Base-by-base conservation (phyloP, 1,284 basidiomycete species). In the Erythrobasidium hasegawianum region DNA sequence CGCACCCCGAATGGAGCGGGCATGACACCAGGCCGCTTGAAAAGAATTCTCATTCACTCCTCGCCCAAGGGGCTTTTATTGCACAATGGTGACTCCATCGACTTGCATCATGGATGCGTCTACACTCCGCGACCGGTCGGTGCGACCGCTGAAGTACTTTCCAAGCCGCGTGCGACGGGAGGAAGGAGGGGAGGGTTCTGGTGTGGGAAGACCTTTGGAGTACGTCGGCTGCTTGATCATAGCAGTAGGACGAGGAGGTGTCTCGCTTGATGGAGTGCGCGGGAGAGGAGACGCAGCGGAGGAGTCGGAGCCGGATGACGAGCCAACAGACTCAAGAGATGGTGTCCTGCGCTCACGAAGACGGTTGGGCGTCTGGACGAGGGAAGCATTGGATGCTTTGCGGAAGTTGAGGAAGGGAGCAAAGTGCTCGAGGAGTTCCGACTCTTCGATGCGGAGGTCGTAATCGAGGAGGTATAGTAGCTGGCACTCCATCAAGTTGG, bases 401-500 rank as follows among this genome's bases (percentile, higher is more conserved):
- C 60, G 62, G 62, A 62, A 54, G 41, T 47, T 65, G 41, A 73
- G 55, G 64, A 68, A 72, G 13, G 62, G 67, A 5, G 49, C 70
- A 57, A 72, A 70, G 69, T 73, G 71, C 43, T 77, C 76, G 70
- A 87, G 81, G 5, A 87, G 85, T 74, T 93, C 89, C 41, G 79
- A 77, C 78, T 95, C 92, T 72, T 84, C 82, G 78, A 95, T 91
- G 50, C 87, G 85, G 57, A 96, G 84, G 76, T 95, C 88, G 74
- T 88, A 95, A 79, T 93, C 88, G 70, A 96, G 84, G 67, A 96
- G 81, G 78, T 83, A 87, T 60, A 96, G 83, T 33, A 96, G 83
- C 78, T 97, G 92, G 80, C 87, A 89, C 81, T 97, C 95, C 94
- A 97, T 97, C 71, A 95, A 82, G 80, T 95, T 97, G 79, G 97